Evolutionary conservation across 352 stramenopile species (phyloP), one percentile per base, ranked within the genome.

Genomic region (Globisporangium takayamanum): DNA sequence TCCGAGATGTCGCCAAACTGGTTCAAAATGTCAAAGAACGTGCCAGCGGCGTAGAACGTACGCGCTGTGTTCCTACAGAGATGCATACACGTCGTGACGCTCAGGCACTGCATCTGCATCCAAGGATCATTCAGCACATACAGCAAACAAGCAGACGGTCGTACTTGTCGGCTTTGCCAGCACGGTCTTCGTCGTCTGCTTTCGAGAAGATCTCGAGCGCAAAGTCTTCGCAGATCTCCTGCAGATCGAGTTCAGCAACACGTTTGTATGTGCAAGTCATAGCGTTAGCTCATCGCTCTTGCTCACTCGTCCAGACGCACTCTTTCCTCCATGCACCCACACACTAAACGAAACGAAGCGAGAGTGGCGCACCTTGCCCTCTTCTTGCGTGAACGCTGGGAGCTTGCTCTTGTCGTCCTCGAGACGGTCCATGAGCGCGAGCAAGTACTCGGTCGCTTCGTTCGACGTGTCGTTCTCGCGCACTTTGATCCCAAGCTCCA

Each of bases 11-110:
- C 68, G 39, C 94, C 89, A 75, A 99, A 99, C 72, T 98, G 96
- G 56, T 94, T 86, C 51, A 99, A 73, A 53, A 98, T 97, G 69
- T 99, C 95, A 55, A 98, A 97, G 72, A 99, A 98, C 12, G 79
- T 96, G 39, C 89, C 93, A 2, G 95, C 95, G 0, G 94, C 95
- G 78, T 98, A 98, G 76, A 98, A 99, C 22, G 88, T 98, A 41
- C 90, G 83, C 48, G 96, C 96, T 18, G 95, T 99, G 59, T 84
- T 88, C 62, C 84, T 94, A 59, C 52, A 15, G 33, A 10, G 33
- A 12, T 14, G 33, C 33, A 12, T 39, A 12, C 33, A 12, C 33
- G 33, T 12, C 33, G 10, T 39, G 33, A 12, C 7, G 33, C 33
- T 39, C 7, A 39, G 33, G 8, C 33, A 39, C 10, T 39, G 33